Evolutionary conservation across 495 filamentous ascomycete genomes (phyloP).

Genomic region (Darksidea phi): DNA sequence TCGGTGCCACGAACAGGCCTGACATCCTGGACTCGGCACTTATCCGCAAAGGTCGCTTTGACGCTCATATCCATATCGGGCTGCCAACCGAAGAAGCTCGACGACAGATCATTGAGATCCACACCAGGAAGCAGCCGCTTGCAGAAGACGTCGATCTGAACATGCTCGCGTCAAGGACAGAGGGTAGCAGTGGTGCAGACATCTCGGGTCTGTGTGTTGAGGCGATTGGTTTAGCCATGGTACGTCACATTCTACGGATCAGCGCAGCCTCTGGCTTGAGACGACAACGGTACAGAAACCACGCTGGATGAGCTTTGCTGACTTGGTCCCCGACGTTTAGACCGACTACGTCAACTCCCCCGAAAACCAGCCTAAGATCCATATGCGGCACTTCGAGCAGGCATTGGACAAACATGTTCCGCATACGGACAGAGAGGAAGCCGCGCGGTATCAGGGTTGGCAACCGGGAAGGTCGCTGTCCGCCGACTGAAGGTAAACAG

Average conservation of each 20-base stretch:
- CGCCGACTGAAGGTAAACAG: slow-evolving; percentile 12
- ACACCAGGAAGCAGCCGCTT: slow-evolving; percentile 58
- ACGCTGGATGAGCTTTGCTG: too few relatives aligned
- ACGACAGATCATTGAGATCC: slow-evolving; percentile 71
- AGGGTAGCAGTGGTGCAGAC: slow-evolving; percentile 88
- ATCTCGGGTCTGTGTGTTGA: slow-evolving; percentile 69
- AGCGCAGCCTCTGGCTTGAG: too few relatives aligned
- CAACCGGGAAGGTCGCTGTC: slow-evolving; percentile 32
- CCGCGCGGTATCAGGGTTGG: slow-evolving; percentile 31
- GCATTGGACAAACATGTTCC: slow-evolving; percentile 29
- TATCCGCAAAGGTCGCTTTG: slow-evolving; percentile 83
- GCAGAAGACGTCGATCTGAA: slow-evolving; percentile 65
- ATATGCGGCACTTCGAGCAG: slow-evolving; percentile 32
- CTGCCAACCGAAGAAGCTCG: slow-evolving; percentile 75
- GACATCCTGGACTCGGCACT: slow-evolving; percentile 84
- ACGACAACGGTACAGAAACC: too few relatives aligned
- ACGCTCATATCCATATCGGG: slow-evolving; percentile 85
- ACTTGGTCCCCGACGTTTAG: background rate
- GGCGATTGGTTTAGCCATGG: slow-evolving; percentile 23
- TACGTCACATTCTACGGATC: too few relatives aligned
- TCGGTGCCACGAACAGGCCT: slow-evolving; percentile 94
- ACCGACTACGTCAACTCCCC: slow-evolving; percentile 15
- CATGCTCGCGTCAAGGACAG: slow-evolving; percentile 64
- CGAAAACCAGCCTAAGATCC: slow-evolving; percentile 17
- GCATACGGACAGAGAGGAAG: slow-evolving; percentile 29